Evolutionary conservation across 768 basidiomycete genomes (phyloP).

Genomic region (Xerocomellus dryophilus): DNA sequence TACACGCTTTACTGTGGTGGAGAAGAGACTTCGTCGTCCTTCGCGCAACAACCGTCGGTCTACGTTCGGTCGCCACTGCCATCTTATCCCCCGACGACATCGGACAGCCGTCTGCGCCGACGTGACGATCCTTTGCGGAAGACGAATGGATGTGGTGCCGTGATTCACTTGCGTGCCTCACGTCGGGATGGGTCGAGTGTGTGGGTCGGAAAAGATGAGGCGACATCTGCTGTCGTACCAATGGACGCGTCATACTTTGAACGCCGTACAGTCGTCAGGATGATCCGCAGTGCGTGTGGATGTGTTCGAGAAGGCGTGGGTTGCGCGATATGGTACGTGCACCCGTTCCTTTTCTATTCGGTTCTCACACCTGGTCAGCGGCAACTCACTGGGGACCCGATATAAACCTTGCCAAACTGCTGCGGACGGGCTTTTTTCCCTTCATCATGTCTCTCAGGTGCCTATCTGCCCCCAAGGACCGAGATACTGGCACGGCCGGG

Average conservation of each 20-base stretch:
- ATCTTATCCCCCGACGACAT: slow-evolving; percentile 28
- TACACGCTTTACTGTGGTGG: slow-evolving; percentile 45
- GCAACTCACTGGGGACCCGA: slow-evolving; percentile 62
- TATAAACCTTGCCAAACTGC: slow-evolving; percentile 60
- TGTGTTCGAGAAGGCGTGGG: slow-evolving; percentile 68
- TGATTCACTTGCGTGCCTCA: slow-evolving; percentile 55
- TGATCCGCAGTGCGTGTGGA: slow-evolving; percentile 57
- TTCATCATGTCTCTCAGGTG: slow-evolving; percentile 13
- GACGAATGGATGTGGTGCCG: slow-evolving; percentile 61
- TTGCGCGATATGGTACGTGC: slow-evolving; percentile 54
- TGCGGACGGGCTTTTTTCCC: slow-evolving; percentile 42
- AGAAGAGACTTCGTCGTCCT: slow-evolving; percentile 18
- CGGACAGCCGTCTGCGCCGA: slow-evolving; percentile 17
- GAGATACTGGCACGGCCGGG: slow-evolving; percentile 38
- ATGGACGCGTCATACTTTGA: slow-evolving; percentile 62
- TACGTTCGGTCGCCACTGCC: slow-evolving; percentile 40
- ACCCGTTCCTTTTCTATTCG: background rate
- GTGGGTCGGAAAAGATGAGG: slow-evolving; percentile 56
- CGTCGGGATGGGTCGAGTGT: slow-evolving; percentile 50
- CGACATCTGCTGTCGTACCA: slow-evolving; percentile 50
- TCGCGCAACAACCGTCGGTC: slow-evolving; percentile 6
- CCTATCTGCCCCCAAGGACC: slow-evolving; percentile 41
- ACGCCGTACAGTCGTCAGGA: slow-evolving; percentile 43
- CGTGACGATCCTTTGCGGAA: slow-evolving; percentile 5
- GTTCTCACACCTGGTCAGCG: slow-evolving; percentile 38